Percentiles rank a stretch among this genome's conserved stretches.
phyloP scores from a whole-genome alignment of 441 rosid genomes.

The Gossypium laxum region DNA sequence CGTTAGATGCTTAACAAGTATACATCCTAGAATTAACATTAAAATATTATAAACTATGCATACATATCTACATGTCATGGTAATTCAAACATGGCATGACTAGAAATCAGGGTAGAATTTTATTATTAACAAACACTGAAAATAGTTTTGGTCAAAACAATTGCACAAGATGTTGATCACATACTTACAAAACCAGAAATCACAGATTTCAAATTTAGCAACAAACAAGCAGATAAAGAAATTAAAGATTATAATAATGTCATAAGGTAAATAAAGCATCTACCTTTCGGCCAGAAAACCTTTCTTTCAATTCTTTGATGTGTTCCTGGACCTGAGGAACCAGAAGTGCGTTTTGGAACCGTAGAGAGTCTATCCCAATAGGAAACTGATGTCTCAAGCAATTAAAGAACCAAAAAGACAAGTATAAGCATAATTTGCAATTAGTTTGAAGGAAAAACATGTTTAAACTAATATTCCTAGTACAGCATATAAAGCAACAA shows the following conservation, averaged over 20 bases:
- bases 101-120: not conserved
- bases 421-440: not conserved
- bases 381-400: conserved; percentile 60
- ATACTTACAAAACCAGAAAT: not conserved
- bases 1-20: not conserved
- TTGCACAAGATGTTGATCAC: not conserved
- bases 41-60: not conserved
- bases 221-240: not conserved
- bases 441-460: conserved; percentile 3
- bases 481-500: conserved; percentile 12
- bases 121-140: not conserved
- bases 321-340: conserved; percentile 50
- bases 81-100: not conserved
- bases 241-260: not conserved
- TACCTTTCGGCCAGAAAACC: conserved; percentile 86
- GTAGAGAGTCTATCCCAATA: conserved; percentile 86
- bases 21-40: not conserved
- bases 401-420: conserved; percentile 8
- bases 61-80: not conserved
- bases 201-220: not conserved
- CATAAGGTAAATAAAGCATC: not conserved
- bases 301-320: conserved; percentile 73
- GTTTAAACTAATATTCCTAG: conserved; percentile 12
- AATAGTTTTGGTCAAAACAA: not conserved
- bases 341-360: conserved; percentile 76